These are phyloP conservation scores for Umbelopsis sp. DNA, from an alignment of 192 early-diverging fungal genomes.

Conservation along the genomic window DNA sequence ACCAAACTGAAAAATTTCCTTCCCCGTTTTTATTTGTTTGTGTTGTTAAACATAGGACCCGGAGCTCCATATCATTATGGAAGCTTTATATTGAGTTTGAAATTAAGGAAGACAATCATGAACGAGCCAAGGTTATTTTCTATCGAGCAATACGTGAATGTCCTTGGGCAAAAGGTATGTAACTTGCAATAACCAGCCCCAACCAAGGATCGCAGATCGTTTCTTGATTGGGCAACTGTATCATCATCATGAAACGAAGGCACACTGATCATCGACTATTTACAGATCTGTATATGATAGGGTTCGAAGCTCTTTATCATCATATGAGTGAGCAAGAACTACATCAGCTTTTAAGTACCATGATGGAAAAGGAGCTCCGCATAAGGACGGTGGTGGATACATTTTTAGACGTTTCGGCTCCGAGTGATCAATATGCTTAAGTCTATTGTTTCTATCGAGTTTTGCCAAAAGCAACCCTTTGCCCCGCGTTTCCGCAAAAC, in stretches of 20 bases:
- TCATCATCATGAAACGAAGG: not conserved
- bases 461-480: not conserved
- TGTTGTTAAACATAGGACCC: slow-evolving; percentile 39
- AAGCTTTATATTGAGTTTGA: slow-evolving; percentile 65
- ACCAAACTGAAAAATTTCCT: not conserved
- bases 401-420: slow-evolving; percentile 2
- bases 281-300: slow-evolving; percentile 59
- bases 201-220: slow-evolving; percentile 13
- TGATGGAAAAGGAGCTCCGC: slow-evolving; percentile 72
- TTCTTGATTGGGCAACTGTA: not conserved
- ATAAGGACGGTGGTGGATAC: slow-evolving; percentile 44
- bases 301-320: slow-evolving; percentile 44
- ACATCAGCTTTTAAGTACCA: slow-evolving; percentile 52
- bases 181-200: not conserved
- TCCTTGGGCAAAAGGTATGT: slow-evolving; percentile 70
- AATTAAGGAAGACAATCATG: slow-evolving; percentile 40
- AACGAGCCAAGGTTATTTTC: slow-evolving; percentile 53
- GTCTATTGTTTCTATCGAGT: not conserved
- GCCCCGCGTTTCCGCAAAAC: not conserved
- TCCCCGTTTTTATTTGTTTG: not conserved
- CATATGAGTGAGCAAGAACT: slow-evolving; percentile 52
- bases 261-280: not conserved
- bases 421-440: not conserved
- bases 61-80: slow-evolving; percentile 59
- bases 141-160: slow-evolving; percentile 65